These are phyloP conservation scores for Colletotrichum lindemuthianum DNA, from an alignment of 2,329 filamentous ascomycete genomes.

Conservation along the genomic window DNA sequence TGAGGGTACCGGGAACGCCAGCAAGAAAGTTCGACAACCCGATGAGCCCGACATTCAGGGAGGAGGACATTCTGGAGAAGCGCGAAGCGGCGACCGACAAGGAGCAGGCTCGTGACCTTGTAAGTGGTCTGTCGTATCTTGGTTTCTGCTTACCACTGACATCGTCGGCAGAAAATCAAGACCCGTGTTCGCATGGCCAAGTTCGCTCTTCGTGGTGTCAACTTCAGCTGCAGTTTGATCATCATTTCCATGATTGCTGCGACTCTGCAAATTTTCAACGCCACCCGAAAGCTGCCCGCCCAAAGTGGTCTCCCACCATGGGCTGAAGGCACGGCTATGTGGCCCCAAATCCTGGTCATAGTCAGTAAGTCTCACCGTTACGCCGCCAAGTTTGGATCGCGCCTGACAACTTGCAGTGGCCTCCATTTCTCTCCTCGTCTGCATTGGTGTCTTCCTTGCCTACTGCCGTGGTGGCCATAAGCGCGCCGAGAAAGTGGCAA, in stretches of 20 bases:
- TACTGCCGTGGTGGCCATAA: constrained; percentile 91
- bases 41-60: constrained; percentile 88
- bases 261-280: constrained; percentile 93
- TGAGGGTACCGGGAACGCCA: constrained; percentile 87
- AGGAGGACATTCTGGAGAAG: constrained; percentile 89
- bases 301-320: constrained; percentile 87
- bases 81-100: constrained; percentile 83
- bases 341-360: constrained; percentile 90
- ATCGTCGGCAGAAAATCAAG: constrained; percentile 80
- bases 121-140: constrained; percentile 59
- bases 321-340: constrained; percentile 81
- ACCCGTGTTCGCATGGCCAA: constrained; percentile 91
- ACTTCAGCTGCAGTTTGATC: constrained; percentile 96
- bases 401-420: constrained; percentile 60
- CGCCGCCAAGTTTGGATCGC: neutral
- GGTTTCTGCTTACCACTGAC: constrained; percentile 39
- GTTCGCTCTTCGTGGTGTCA: constrained; percentile 92
- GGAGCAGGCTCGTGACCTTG: constrained; percentile 86
- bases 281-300: constrained; percentile 77
- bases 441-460: constrained; percentile 80
- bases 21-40: constrained; percentile 78
- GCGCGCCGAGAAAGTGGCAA: constrained; percentile 89
- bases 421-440: constrained; percentile 82
- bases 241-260: constrained; percentile 89
- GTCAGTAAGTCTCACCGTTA: constrained; percentile 40